These are phyloP conservation scores for Entoloma clypeatum DNA, from an alignment of 1,284 basidiomycete genomes.

Conservation along the genomic window DNA sequence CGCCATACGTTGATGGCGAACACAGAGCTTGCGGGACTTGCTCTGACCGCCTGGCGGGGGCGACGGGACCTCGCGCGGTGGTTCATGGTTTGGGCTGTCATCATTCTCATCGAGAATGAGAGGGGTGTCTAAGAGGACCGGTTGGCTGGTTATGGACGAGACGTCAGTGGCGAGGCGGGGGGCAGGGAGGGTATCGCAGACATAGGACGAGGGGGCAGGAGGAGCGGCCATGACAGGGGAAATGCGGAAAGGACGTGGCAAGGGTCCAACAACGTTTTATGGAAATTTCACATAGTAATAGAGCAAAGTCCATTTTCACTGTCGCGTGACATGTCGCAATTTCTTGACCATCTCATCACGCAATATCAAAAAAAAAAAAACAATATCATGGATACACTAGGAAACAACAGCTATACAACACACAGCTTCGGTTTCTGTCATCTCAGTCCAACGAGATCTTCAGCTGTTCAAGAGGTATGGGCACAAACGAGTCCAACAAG, in stretches of 20 bases:
- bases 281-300: no score
- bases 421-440: constrained; percentile 10
- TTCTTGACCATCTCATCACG: constrained; percentile 15
- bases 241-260: constrained; percentile 2
- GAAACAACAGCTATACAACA: constrained; percentile 20
- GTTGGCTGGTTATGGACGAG: constrained; percentile 24
- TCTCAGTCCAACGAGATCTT: constrained; percentile 82
- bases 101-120: constrained; percentile 21
- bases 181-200: constrained; percentile 72
- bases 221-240: constrained; percentile 17
- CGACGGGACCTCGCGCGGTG: constrained; percentile 21
- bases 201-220: constrained; percentile 33
- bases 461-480: constrained; percentile 91
- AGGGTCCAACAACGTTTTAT: constrained; percentile 6
- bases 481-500: constrained; percentile 87
- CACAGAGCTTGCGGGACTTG: constrained; percentile 67
- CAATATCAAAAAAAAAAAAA: constrained; percentile 22
- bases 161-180: constrained; percentile 43
- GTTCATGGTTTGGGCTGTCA: constrained; percentile 16
- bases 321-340: constrained; percentile 44
- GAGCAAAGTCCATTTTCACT: background rate
- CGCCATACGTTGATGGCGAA: constrained; percentile 95
- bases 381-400: constrained; percentile 18
- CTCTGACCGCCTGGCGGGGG: constrained; percentile 37
- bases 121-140: constrained; percentile 10